Evolutionary conservation across 495 filamentous ascomycete genomes (phyloP), one percentile per base, ranked within the genome.

Genomic region (Penicillium samsonianum): DNA sequence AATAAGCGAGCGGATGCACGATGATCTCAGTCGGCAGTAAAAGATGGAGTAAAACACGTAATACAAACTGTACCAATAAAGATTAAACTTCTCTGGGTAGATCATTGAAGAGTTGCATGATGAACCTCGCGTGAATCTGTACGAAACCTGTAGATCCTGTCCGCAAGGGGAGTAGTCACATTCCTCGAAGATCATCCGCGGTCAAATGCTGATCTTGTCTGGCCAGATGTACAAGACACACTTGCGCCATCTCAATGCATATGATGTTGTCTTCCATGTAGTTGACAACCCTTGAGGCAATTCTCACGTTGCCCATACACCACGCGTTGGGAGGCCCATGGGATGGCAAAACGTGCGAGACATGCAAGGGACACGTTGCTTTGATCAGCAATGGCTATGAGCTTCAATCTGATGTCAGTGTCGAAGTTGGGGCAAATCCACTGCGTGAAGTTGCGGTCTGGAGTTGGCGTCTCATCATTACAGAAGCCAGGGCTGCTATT

Each of bases 81-180:
- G 10, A 42, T 54, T 50, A 30, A 28, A 35, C 62, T 53, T 60
- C 49, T 64, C 49, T 25, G 20, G 26, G 49, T 41, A 20, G 48
- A 38, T 23, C 14, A 54, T 50, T 17, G 44, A 52, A 44, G 23
- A 10, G 44, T 50, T 59, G 38, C 55, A 61, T 58, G 59, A 60
- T 64, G 59, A 62, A 60, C 65, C 63, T 65, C 65, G 60, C 63
- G 64, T 61, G 28, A 40, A 58, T 37, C 48, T 53, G 58, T 55
- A 57, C 35, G 19, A 43, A 55, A 50, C 23, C 31, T 7, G 63
- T 30, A 50, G 60, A 68, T 68, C 60, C 17, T 35, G 28, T 42
- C 65, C 47, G 6, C 17, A 65, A 65, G 58, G 55, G 63, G 63
- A 16, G 55, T 50, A 58, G 44, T 41, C 53, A 30, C 65, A 65